phyloP scores from a whole-genome alignment of 768 basidiomycete genomes.

The Rhodotorula kratochvilovae region DNA sequence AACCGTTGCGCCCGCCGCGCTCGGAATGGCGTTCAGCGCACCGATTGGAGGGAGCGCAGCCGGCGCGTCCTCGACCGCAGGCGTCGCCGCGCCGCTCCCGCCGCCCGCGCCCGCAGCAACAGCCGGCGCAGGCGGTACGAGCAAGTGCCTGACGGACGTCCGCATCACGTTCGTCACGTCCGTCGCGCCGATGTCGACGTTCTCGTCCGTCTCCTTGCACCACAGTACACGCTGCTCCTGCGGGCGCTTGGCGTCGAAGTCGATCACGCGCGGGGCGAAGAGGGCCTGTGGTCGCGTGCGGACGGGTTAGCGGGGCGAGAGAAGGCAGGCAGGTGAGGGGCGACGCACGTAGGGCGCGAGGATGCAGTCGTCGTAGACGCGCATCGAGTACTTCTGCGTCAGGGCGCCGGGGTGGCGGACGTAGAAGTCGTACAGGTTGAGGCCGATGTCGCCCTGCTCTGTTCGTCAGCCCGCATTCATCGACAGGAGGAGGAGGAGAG shows the following conservation, averaged over 20 bases:
- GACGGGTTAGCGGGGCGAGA: too few relatives aligned
- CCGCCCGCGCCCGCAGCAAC: not conserved
- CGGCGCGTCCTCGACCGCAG: not conserved
- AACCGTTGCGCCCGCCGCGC: not conserved
- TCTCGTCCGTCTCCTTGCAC: constrained; percentile 64
- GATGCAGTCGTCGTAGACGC: constrained; percentile 92
- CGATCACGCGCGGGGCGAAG: constrained; percentile 88
- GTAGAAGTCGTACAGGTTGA: constrained; percentile 89
- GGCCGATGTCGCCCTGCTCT: constrained; percentile 73
- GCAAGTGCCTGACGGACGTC: constrained; percentile 78
- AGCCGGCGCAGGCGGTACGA: constrained; percentile 42
- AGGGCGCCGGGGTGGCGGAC: constrained; percentile 64
- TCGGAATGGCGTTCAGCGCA: constrained; percentile 49
- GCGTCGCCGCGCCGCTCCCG: not conserved
- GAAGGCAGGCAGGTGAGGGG: not conserved
- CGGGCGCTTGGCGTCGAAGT: constrained; percentile 60
- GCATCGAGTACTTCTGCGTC: constrained; percentile 80
- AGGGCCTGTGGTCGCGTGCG: constrained; percentile 60
- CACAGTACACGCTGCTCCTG: constrained; percentile 54
- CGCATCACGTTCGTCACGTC: constrained; percentile 77
- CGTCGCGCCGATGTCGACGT: constrained; percentile 53
- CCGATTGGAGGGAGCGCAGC: constrained; percentile 13
- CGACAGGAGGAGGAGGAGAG: too few relatives aligned
- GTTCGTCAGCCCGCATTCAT: not conserved
- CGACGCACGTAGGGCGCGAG: constrained; percentile 79